phyloP scores from a whole-genome alignment of 2,329 filamentous ascomycete genomes.

The Fusarium begoniae region DNA sequence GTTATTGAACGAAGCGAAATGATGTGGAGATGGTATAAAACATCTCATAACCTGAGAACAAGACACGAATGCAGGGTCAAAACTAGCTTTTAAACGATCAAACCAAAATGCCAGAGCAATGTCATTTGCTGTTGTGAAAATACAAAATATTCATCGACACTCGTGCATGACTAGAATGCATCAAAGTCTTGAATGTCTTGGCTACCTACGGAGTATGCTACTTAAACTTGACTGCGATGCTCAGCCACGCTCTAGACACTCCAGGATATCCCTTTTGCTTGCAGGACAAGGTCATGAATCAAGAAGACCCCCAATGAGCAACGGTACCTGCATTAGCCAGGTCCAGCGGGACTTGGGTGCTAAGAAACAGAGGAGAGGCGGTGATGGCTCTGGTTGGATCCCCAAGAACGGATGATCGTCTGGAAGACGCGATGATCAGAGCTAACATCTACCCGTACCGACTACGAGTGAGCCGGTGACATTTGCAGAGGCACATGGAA shows the following conservation, averaged over 20 bases:
- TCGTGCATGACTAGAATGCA: conserved; percentile 23
- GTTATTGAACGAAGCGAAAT: conserved; percentile 32
- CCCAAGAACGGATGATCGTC: conserved; percentile 1
- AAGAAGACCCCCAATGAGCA: conserved; percentile 8
- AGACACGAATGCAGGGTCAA: conserved; percentile 17
- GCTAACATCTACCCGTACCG: conserved; percentile 21
- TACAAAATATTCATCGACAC: conserved; percentile 26
- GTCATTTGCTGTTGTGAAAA: conserved; percentile 18
- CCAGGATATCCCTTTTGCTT: conserved; percentile 19
- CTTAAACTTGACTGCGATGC: neutral
- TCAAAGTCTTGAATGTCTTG: neutral
- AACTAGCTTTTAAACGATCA: neutral
- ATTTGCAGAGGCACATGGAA: neutral
- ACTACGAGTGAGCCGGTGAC: neutral
- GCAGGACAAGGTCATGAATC: conserved; percentile 25
- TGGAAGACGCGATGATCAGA: conserved; percentile 2
- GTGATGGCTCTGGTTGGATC: conserved; percentile 6
- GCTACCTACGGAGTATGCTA: neutral
- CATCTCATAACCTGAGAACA: conserved; percentile 3
- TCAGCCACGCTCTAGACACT: conserved; percentile 11
- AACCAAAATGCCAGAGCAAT: neutral
- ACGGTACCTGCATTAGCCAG: conserved; percentile 37
- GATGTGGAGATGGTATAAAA: conserved; percentile 32
- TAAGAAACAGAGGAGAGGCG: conserved; percentile 6
- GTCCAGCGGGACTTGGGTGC: conserved; percentile 1